A percentile compares a stretch with the other conserved stretches of the same genome.
Conservation (phyloP, 2,329 filamentous ascomycete genomes). For the Colletotrichum sp. region DNA sequence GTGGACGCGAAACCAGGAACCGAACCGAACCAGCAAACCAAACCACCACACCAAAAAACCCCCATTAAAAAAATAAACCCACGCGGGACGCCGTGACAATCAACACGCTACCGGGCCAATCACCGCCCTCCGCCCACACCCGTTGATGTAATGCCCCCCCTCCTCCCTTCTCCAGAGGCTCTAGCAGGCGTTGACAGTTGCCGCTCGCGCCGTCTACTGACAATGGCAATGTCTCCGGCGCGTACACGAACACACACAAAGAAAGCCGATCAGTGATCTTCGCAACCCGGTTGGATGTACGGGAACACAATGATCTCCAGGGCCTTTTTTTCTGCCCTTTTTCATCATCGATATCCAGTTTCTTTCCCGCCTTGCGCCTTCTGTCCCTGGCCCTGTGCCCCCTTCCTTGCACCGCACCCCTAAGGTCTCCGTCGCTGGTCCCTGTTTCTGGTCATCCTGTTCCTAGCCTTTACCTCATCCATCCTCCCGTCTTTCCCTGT, state of each 20-base stretch:
- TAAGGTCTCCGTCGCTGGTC: neutral
- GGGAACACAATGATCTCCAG: neutral
- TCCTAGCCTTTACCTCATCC: neutral
- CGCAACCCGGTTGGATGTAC: neutral
- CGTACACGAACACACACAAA: neutral
- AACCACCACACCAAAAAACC: no score
- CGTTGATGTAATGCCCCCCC: neutral
- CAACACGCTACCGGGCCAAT: neutral
- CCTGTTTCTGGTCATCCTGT: neutral
- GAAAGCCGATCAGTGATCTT: neutral
- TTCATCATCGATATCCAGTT: neutral
- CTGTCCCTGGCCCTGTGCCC: neutral
- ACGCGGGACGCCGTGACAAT: neutral
- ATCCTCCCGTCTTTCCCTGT: slow-evolving; percentile 1
- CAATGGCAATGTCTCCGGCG: neutral
- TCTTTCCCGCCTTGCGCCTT: neutral
- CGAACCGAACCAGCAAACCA: neutral
- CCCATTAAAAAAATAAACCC: neutral
- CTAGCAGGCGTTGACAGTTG: neutral
- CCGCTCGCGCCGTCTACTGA: neutral
- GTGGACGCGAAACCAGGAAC: neutral
- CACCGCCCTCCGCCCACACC: neutral
- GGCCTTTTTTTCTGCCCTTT: slow-evolving; percentile 2
- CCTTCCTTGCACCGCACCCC: neutral
- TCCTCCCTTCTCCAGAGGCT: neutral